These are phyloP conservation scores for Aureobasidium sp. DNA, from an alignment of 2,329 filamentous ascomycete genomes.

Conservation along the genomic window DNA sequence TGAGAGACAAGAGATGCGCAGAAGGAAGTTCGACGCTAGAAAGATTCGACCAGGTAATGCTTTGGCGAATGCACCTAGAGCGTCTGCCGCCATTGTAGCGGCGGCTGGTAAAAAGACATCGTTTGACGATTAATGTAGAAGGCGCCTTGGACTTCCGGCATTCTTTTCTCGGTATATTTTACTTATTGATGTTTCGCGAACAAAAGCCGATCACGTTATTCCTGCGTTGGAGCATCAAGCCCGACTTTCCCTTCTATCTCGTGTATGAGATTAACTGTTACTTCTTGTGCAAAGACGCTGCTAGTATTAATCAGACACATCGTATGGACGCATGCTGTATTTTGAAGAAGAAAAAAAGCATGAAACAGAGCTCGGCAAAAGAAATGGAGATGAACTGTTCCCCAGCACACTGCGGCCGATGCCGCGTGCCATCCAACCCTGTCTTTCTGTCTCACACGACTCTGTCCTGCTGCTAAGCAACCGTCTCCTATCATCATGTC, in stretches of 20 bases:
- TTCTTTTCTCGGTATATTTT: too few species aligned
- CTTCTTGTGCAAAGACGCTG: too few species aligned
- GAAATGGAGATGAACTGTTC: neutral
- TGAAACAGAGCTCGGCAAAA: too few species aligned
- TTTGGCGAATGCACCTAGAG: slow-evolving; percentile 47
- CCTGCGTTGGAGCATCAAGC: too few species aligned
- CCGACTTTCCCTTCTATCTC: too few species aligned
- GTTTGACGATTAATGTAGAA: slow-evolving; percentile 61
- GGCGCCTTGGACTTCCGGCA: too few species aligned
- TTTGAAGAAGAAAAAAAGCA: too few species aligned
- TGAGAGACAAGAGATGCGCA: slow-evolving; percentile 26
- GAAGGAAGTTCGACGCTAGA: slow-evolving; percentile 38
- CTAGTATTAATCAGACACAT: too few species aligned
- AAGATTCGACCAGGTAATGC: slow-evolving; percentile 39
- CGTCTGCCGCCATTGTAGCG: slow-evolving; percentile 74
- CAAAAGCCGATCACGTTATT: too few species aligned
- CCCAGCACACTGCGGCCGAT: slow-evolving; percentile 2
- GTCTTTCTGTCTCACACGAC: neutral
- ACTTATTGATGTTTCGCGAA: too few species aligned
- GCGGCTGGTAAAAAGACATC: slow-evolving; percentile 72
- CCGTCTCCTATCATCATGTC: slow-evolving; percentile 12
- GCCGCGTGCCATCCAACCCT: neutral
- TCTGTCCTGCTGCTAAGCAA: slow-evolving; percentile 2
- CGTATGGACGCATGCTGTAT: too few species aligned
- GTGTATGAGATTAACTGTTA: too few species aligned